Percentiles rank a stretch among this genome's conserved stretches.
These are phyloP conservation scores for Torulaspora microellipsoides DNA, from an alignment of 805 yeast species.

Conservation along the genomic window DNA sequence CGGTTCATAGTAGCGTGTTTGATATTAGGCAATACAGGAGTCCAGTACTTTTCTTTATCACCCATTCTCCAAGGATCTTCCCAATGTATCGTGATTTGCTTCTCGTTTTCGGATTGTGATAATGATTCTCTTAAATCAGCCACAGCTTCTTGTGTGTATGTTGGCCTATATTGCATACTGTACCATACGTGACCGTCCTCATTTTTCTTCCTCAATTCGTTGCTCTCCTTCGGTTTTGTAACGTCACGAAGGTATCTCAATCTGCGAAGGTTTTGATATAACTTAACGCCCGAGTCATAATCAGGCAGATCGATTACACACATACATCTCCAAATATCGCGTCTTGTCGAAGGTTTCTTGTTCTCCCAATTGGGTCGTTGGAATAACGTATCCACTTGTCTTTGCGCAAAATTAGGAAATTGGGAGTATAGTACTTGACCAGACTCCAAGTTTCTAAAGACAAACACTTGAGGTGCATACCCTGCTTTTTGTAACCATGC, in stretches of 20 bases:
- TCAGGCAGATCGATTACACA: slow-evolving; percentile 67
- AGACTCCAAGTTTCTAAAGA: slow-evolving; percentile 78
- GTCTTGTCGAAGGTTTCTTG: slow-evolving; percentile 69
- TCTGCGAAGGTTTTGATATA: slow-evolving; percentile 69
- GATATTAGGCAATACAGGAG: slow-evolving; percentile 41
- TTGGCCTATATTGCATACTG: slow-evolving; percentile 83
- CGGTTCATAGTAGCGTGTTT: slow-evolving; percentile 57
- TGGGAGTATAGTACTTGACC: slow-evolving; percentile 92
- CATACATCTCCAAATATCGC: slow-evolving; percentile 88
- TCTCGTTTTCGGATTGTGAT: slow-evolving; percentile 14
- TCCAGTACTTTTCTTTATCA: slow-evolving; percentile 64
- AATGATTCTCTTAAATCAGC: slow-evolving; percentile 57
- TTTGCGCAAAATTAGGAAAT: slow-evolving; percentile 49
- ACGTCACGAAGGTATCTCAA: slow-evolving; percentile 71
- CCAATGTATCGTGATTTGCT: slow-evolving; percentile 60
- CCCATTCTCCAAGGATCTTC: slow-evolving; percentile 87
- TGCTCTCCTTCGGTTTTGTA: slow-evolving; percentile 53
- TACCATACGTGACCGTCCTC: slow-evolving; percentile 80
- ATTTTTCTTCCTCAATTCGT: slow-evolving; percentile 64
- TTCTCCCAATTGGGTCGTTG: slow-evolving; percentile 87
- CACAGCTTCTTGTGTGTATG: slow-evolving; percentile 85
- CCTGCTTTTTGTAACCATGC: slow-evolving; percentile 54
- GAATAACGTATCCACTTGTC: slow-evolving; percentile 57
- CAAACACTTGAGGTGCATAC: slow-evolving; percentile 76
- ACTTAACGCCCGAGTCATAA: slow-evolving; percentile 62